Evolutionary conservation across 176 grass and related monocot genomes (phyloP).

Genomic region (Avena eriantha): DNA sequence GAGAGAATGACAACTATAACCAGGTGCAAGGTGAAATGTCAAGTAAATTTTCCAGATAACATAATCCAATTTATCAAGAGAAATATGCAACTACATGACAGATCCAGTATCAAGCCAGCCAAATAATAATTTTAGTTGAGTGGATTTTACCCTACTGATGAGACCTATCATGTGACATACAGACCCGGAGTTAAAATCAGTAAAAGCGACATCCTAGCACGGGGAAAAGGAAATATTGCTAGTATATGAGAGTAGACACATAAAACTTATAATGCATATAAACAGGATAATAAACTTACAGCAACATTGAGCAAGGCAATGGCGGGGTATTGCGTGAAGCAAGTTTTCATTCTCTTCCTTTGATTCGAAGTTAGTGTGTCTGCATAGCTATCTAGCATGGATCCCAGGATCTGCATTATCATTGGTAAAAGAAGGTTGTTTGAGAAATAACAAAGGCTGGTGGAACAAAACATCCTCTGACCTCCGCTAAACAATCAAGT

Average conservation of each 20-base stretch:
- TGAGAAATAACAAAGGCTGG: not conserved
- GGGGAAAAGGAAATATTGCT: not conserved
- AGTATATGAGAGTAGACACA: not conserved
- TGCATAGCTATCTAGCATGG: not conserved
- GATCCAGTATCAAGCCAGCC: not conserved
- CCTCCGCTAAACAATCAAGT: not conserved
- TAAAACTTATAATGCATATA: not conserved
- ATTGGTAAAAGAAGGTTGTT: not conserved
- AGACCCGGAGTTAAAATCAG: not conserved
- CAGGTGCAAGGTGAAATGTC: not conserved
- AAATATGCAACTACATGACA: not conserved
- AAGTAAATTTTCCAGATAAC: slow-evolving; percentile 6
- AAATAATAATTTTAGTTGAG: not conserved
- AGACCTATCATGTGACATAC: not conserved
- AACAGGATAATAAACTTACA: slow-evolving; percentile 16
- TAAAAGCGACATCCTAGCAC: not conserved
- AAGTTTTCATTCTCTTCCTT: not conserved
- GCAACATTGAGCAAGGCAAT: slow-evolving; percentile 24
- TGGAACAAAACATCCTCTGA: not conserved
- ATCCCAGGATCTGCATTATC: slow-evolving; percentile 4
- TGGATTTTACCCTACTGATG: not conserved
- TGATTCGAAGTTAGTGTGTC: not conserved
- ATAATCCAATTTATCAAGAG: not conserved
- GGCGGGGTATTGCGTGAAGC: not conserved
- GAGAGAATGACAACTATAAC: slow-evolving; percentile 9